These are phyloP conservation scores for Malassezia pachydermatis DNA, from an alignment of 1,284 basidiomycete species.

Conservation along the genomic window DNA sequence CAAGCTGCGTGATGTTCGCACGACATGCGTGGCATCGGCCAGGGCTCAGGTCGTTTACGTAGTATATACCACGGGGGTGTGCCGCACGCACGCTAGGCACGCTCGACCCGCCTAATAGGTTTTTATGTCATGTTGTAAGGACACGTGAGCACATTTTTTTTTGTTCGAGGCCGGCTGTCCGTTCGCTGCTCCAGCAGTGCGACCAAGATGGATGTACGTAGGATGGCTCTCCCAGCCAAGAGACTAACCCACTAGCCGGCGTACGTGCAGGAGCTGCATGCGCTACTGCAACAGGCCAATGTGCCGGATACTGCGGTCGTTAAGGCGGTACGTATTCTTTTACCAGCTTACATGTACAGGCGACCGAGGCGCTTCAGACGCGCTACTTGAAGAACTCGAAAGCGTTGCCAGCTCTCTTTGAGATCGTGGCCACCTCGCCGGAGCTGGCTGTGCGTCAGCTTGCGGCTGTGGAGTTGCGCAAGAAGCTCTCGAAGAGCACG, in stretches of 20 bases:
- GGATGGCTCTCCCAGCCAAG: background rate
- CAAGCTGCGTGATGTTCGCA: too few relatives aligned
- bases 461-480: slow-evolving; percentile 92
- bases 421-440: slow-evolving; percentile 73
- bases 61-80: too few relatives aligned
- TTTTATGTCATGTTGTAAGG: background rate
- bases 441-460: slow-evolving; percentile 79
- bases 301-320: slow-evolving; percentile 45
- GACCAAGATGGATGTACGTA: slow-evolving; percentile 11
- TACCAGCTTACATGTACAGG: slow-evolving; percentile 54
- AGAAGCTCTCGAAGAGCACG: slow-evolving; percentile 71
- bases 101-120: background rate
- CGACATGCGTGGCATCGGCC: too few relatives aligned
- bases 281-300: slow-evolving; percentile 42
- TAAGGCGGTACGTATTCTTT: slow-evolving; percentile 27
- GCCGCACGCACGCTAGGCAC: too few relatives aligned
- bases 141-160: slow-evolving; percentile 11
- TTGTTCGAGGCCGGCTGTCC: background rate
- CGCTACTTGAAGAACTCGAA: slow-evolving; percentile 68
- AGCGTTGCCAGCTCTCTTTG: slow-evolving; percentile 83
- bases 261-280: slow-evolving; percentile 40
- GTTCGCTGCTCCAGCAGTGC: too few relatives aligned
- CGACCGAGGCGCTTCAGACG: slow-evolving; percentile 65
- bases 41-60: too few relatives aligned
- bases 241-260: slow-evolving; percentile 3